Percentiles rank a stretch among this genome's conserved stretches.
These are phyloP conservation scores for Pythium rhizo-oryzae DNA, from an alignment of 352 stramenopile species.

Conservation along the genomic window DNA sequence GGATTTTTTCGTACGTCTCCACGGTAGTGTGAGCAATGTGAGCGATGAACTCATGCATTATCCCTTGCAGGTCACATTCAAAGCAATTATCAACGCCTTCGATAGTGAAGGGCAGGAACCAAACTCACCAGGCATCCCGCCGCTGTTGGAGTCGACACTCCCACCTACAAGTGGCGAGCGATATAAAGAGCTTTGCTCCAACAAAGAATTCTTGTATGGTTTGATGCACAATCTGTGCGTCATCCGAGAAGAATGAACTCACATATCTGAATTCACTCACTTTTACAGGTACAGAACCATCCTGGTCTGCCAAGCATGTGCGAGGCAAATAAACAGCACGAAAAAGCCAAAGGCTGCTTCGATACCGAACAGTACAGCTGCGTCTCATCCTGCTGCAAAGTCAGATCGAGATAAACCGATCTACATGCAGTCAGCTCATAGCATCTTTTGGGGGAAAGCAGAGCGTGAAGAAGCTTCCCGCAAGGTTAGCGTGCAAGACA, in stretches of 20 bases:
- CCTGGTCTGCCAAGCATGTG: slow-evolving; percentile 23
- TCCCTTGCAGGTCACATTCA: slow-evolving; percentile 16
- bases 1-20: slow-evolving; percentile 18
- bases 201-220: slow-evolving; percentile 18
- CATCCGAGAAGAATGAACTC: too few species aligned
- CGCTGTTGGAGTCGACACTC: slow-evolving; percentile 17
- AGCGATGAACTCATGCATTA: too few species aligned
- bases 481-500: slow-evolving; percentile 10
- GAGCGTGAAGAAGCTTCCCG: slow-evolving; percentile 31
- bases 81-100: slow-evolving; percentile 20
- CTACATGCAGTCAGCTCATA: slow-evolving; percentile 36
- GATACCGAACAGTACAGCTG: not conserved
- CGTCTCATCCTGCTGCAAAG: not conserved
- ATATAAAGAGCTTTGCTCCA: slow-evolving; percentile 16
- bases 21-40: not conserved
- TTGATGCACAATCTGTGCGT: too few species aligned
- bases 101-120: not conserved
- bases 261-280: too few species aligned
- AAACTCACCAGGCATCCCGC: slow-evolving; percentile 10
- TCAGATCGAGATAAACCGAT: slow-evolving; percentile 16
- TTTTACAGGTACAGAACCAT: slow-evolving; percentile 26
- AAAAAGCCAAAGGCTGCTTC: not conserved
- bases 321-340: slow-evolving; percentile 18
- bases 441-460: slow-evolving; percentile 43
- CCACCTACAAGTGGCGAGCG: slow-evolving; percentile 20